Percentiles rank a stretch among this genome's conserved stretches.
Conservation (phyloP, 2,329 filamentous ascomycete genomes). For the Chaetomium sp. region DNA sequence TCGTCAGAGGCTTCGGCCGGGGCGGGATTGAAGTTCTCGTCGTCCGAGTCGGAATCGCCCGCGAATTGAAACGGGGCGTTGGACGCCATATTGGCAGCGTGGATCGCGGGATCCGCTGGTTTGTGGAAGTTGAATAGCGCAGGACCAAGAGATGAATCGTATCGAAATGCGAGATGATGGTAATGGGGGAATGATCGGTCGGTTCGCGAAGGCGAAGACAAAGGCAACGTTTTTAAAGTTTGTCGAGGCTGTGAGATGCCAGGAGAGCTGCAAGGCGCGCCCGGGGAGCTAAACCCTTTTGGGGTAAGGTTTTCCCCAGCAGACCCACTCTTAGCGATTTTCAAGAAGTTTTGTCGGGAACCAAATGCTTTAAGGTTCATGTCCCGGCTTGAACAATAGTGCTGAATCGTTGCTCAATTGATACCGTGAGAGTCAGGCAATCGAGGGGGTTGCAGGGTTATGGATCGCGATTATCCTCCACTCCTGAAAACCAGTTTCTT, state of each 20-base stretch:
- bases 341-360: slow-evolving; percentile 4
- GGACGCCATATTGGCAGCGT: slow-evolving; percentile 38
- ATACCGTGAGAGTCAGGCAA: no score
- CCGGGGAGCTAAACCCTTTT: neutral
- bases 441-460: no score
- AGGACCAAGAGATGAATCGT: neutral
- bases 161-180: neutral
- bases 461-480: no score
- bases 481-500: no score
- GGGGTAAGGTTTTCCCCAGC: neutral
- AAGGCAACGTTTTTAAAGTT: slow-evolving; percentile 6
- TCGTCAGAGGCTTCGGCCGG: slow-evolving; percentile 68
- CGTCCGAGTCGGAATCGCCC: slow-evolving; percentile 67
- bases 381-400: no score
- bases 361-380: no score
- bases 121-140: neutral
- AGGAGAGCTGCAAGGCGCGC: slow-evolving; percentile 3
- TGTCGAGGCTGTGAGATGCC: slow-evolving; percentile 6
- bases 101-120: neutral
- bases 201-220: slow-evolving; percentile 1
- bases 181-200: neutral
- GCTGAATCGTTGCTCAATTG: no score
- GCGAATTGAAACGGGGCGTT: slow-evolving; percentile 40
- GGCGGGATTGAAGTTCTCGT: slow-evolving; percentile 83
- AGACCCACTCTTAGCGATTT: neutral